Evolutionary conservation across 1,284 basidiomycete species (phyloP).

Genomic region (Marasmius sp.): DNA sequence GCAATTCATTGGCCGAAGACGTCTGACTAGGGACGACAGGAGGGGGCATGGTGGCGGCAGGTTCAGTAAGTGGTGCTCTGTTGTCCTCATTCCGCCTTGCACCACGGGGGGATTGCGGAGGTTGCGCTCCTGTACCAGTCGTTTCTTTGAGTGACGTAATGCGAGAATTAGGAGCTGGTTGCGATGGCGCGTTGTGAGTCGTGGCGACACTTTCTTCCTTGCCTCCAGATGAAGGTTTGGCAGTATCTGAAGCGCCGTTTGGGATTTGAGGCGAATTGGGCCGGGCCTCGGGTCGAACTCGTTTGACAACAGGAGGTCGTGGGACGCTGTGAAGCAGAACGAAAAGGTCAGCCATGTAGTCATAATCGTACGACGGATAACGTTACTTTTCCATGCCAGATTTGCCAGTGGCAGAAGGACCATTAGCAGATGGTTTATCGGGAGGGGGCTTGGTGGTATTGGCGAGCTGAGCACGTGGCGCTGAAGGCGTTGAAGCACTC

Average conservation of each 20-base stretch:
- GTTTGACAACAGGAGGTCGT: slow-evolving; percentile 73
- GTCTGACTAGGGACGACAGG: slow-evolving; percentile 79
- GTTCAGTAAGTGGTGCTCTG: slow-evolving; percentile 26
- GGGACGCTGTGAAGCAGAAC: slow-evolving; percentile 50
- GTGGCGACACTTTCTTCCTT: slow-evolving; percentile 2
- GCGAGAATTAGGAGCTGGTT: background rate
- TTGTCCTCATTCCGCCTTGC: slow-evolving; percentile 29
- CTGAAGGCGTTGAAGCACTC: slow-evolving; percentile 47
- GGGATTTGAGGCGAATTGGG: slow-evolving; percentile 40
- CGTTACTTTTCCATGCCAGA: slow-evolving; percentile 64
- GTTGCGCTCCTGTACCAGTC: background rate
- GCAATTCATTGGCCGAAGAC: slow-evolving; percentile 44
- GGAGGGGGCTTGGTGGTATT: slow-evolving; percentile 26
- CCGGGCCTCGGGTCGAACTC: slow-evolving; percentile 58
- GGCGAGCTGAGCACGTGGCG: slow-evolving; percentile 53
- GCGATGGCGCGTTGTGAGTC: background rate
- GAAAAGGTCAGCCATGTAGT: slow-evolving; percentile 5
- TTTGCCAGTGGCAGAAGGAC: slow-evolving; percentile 39
- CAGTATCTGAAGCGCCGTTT: slow-evolving; percentile 22
- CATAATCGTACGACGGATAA: slow-evolving; percentile 2
- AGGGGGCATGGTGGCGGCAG: slow-evolving; percentile 66
- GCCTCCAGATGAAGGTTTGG: slow-evolving; percentile 21
- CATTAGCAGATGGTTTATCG: slow-evolving; percentile 21
- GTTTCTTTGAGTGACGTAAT: slow-evolving; percentile 1
- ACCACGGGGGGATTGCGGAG: slow-evolving; percentile 3